Evolutionary conservation across 371 early-diverging fungal genomes (phyloP).

Genomic region (Zychaea mexicana): DNA sequence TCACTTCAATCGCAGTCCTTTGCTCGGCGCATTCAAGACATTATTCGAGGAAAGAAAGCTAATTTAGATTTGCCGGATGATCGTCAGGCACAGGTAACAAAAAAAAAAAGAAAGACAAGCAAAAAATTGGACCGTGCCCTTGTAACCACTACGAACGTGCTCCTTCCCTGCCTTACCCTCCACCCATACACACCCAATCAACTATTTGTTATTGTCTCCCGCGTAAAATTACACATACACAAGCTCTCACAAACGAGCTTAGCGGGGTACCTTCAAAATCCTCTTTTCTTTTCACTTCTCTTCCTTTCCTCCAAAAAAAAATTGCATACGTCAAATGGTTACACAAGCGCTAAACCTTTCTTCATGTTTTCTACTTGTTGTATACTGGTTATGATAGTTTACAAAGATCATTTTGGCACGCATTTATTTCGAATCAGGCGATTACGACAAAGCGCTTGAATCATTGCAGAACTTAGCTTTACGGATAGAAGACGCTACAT

Average conservation of each 20-base stretch:
- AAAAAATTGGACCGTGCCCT: neutral
- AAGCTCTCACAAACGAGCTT: too few species aligned
- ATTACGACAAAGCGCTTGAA: constrained; percentile 35
- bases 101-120: neutral
- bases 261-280: too few species aligned
- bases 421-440: constrained; percentile 36
- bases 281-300: neutral
- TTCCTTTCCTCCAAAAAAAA: neutral
- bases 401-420: constrained; percentile 44
- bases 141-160: neutral
- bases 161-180: neutral
- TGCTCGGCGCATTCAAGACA: constrained; percentile 2
- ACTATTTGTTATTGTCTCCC: too few species aligned
- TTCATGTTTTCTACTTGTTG: neutral
- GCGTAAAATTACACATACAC: too few species aligned
- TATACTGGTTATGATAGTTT: too few species aligned
- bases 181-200: too few species aligned
- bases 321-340: neutral
- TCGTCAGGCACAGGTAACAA: constrained; percentile 18
- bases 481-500: constrained; percentile 31
- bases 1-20: constrained; percentile 17
- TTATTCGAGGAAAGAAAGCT: neutral
- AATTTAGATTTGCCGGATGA: constrained; percentile 9
- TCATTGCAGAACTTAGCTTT: constrained; percentile 34
- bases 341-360: neutral